Conservation (phyloP, 371 early-diverging fungal genomes). For the Mortierella sp. region DNA sequence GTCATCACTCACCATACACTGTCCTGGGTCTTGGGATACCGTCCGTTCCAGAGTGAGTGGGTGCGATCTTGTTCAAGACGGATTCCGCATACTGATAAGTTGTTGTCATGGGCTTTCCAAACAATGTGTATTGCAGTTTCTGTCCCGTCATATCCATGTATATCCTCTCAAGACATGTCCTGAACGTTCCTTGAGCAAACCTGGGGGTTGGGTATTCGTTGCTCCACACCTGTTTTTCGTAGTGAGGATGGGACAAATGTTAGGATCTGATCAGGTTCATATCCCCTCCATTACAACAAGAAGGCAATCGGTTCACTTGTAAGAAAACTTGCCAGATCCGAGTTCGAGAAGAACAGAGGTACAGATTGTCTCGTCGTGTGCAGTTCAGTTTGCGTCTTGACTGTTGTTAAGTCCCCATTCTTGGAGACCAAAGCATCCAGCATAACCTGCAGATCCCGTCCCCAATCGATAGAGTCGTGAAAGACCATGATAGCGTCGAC, state of each 20-base stretch:
- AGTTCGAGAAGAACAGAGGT: constrained; percentile 86
- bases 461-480: constrained; percentile 90
- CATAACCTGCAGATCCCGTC: constrained; percentile 85
- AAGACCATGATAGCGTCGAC: constrained; percentile 84
- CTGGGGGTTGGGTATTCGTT: constrained; percentile 84
- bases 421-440: constrained; percentile 78
- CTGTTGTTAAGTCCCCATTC: constrained; percentile 70
- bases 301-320: background rate
- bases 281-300: background rate
- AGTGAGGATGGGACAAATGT: background rate
- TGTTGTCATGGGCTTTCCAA: constrained; percentile 83
- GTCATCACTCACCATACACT: constrained; percentile 36
- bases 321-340: constrained; percentile 61
- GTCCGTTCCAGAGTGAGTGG: constrained; percentile 10
- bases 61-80: constrained; percentile 56
- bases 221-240: constrained; percentile 80
- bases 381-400: constrained; percentile 51
- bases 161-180: constrained; percentile 72
- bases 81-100: constrained; percentile 81
- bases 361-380: constrained; percentile 58
- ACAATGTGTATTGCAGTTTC: constrained; percentile 72
- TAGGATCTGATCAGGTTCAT: background rate
- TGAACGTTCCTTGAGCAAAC: constrained; percentile 86
- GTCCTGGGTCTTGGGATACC: constrained; percentile 25
- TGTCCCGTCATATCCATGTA: constrained; percentile 62